phyloP scores from a whole-genome alignment of 257 asterid species.

The Nemophila menziesii region DNA sequence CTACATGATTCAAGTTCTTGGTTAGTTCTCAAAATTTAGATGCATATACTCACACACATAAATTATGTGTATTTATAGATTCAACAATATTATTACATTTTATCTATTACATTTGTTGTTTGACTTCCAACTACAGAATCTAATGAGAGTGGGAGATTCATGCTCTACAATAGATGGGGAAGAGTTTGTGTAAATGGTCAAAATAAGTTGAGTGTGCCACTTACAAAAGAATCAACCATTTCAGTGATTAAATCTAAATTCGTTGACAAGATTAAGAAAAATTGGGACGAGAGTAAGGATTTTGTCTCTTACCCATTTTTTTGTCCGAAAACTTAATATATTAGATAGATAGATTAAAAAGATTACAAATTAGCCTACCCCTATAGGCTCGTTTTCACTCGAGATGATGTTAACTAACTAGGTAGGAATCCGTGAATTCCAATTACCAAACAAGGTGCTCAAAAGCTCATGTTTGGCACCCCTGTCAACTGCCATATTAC shows the following conservation, averaged over 20 bases:
- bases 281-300: slow-evolving; percentile 44
- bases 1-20: slow-evolving; percentile 62
- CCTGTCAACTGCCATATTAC: too few species aligned
- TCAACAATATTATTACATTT: too few species aligned
- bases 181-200: slow-evolving; percentile 91
- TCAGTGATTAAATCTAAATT: slow-evolving; percentile 60
- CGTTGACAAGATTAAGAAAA: slow-evolving; percentile 55
- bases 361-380: too few species aligned
- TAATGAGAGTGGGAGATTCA: slow-evolving; percentile 57
- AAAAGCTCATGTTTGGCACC: too few species aligned
- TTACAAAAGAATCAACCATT: slow-evolving; percentile 40
- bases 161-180: slow-evolving; percentile 82
- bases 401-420: too few species aligned
- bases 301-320: slow-evolving; percentile 47
- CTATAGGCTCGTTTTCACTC: too few species aligned
- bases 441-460: too few species aligned
- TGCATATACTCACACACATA: not conserved
- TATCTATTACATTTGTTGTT: too few species aligned
- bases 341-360: too few species aligned
- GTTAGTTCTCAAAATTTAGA: slow-evolving; percentile 18
- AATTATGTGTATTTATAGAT: too few species aligned
- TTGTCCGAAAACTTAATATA: too few species aligned
- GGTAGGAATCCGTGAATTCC: too few species aligned
- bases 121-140: slow-evolving; percentile 44
- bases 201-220: slow-evolving; percentile 49